These are phyloP conservation scores for Phytomonas sp. DNA, from an alignment of 208 protist genomes.

Conservation along the genomic window DNA sequence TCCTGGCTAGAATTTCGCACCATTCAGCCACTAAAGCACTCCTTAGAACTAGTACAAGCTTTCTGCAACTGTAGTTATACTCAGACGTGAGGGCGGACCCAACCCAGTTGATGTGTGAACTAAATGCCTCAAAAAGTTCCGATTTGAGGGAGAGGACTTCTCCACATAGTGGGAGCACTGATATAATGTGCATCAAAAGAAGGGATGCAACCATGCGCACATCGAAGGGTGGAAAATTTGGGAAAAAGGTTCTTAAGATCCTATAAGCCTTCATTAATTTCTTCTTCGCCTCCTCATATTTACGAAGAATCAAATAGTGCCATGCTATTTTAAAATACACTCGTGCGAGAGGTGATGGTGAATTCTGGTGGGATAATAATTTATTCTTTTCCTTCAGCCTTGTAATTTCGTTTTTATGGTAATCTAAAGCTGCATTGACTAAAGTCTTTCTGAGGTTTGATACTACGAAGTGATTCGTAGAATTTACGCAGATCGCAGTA, in stretches of 20 bases:
- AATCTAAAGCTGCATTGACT: constrained; percentile 10
- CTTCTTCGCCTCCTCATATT: constrained; percentile 25
- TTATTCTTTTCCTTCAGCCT: constrained; percentile 16
- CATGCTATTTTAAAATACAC: constrained; percentile 50
- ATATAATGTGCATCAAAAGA: constrained; percentile 42
- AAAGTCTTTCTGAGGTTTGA: constrained; percentile 15
- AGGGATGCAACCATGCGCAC: constrained; percentile 34
- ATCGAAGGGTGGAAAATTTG: constrained; percentile 31
- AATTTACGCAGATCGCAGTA: constrained; percentile 15
- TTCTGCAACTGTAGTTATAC: constrained; percentile 26
- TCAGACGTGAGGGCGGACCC: constrained; percentile 19
- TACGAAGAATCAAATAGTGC: constrained; percentile 45
- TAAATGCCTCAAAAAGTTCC: constrained; percentile 23
- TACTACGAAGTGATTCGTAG: constrained; percentile 13
- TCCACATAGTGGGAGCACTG: constrained; percentile 22
- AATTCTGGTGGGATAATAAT: neutral
- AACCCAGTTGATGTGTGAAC: constrained; percentile 35
- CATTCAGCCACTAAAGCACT: constrained; percentile 41
- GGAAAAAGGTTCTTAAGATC: constrained; percentile 20
- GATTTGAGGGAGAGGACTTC: constrained; percentile 26
- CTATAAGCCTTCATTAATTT: constrained; percentile 33
- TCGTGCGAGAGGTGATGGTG: constrained; percentile 7
- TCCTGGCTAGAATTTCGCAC: constrained; percentile 30
- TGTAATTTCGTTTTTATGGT: constrained; percentile 21
- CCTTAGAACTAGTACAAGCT: constrained; percentile 22